Conservation (phyloP, 805 yeast genomes). For the Lachancea meyersii region DNA sequence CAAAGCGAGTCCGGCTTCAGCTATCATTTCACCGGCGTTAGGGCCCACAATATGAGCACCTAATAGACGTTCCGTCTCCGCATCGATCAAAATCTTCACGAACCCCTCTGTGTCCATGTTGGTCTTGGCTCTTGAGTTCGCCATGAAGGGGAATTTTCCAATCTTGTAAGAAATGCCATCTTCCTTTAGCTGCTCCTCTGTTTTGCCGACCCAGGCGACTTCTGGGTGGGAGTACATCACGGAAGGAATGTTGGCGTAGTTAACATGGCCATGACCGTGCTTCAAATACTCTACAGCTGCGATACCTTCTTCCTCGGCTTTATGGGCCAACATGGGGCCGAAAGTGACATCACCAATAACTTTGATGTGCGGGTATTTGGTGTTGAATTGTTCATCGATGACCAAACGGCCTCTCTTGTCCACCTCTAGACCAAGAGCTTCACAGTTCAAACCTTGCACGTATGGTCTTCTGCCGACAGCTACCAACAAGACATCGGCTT, state of each 20-base stretch:
- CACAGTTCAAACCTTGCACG: constrained; percentile 83
- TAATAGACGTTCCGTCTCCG: constrained; percentile 91
- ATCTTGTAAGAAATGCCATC: constrained; percentile 86
- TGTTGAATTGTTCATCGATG: constrained; percentile 87
- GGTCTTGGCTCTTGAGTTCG: constrained; percentile 99
- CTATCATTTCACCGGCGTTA: constrained; percentile 99
- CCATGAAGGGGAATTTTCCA: constrained; percentile 98
- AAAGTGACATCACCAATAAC: constrained; percentile 98
- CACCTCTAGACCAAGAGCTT: constrained; percentile 79
- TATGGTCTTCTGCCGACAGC: constrained; percentile 99
- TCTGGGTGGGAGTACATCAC: constrained; percentile 99
- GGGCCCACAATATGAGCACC: constrained; percentile 98
- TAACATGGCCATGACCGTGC: constrained; percentile 94
- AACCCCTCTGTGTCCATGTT: constrained; percentile 95
- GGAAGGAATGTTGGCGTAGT: constrained; percentile 95
- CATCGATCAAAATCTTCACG: constrained; percentile 92
- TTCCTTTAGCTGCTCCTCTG: constrained; percentile 88
- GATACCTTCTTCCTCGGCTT: constrained; percentile 99
- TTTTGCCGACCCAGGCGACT: constrained; percentile 98
- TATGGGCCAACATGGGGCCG: constrained; percentile 99
- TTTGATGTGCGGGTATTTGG: constrained; percentile 88
- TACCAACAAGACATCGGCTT: constrained; percentile 89
- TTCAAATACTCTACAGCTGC: constrained; percentile 96
- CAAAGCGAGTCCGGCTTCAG: constrained; percentile 94
- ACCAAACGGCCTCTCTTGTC: constrained; percentile 92